Base-by-base conservation (phyloP, 2,329 filamentous ascomycete species). In the Colletotrichum echinochloae region DNA sequence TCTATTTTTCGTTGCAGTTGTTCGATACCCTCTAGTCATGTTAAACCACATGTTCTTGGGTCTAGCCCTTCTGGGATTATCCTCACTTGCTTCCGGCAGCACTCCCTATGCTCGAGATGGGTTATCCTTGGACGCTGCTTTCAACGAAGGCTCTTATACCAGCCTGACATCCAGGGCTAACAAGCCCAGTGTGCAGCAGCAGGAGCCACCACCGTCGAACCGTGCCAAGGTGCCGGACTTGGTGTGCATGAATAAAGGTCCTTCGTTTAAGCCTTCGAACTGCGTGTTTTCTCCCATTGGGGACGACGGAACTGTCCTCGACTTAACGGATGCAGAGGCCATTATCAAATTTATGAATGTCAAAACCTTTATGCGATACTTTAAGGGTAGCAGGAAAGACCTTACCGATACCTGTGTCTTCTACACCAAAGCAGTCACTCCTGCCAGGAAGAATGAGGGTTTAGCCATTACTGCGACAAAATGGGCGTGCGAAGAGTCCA, bases 101-200 rank as follows among this genome's bases (percentile, higher is more conserved):
- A 30, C 23, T 6, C 49, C 55, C 1, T 33, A 6, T 9, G 37
- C 8, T 7, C 59, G 65, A 1, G 48, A 30, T 20, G 39, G 23
- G 23, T 57, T 4, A 3, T 49, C 65, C 3, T 12, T 67, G 18
- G 9, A 67, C 49, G 49, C 59, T 2, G 37, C 65, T 20, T 67
- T 46, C 39, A 63, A 63, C 30, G 30, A n/a, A 2, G 35, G 55
- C 59, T 63, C 63, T 2, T 67, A 67, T 16, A 23, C n/a, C 28
- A 39, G 41, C 41, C 41, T 44, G 4, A 44, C 18, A 44, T 44
- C 41, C 41, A 44, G 41, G 41, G 2, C 41, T n/a, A n/a, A n/a
- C 0, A 14, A 9, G 16, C 39, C 41, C 12, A 14, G 18, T 44
- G 41, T 44, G 41, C 41, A 7, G 41, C 18, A 44, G 41, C 41